Evolutionary conservation across 768 basidiomycete species (phyloP), one percentile per base, ranked within the genome.

Genomic region (Russula vinacea): DNA sequence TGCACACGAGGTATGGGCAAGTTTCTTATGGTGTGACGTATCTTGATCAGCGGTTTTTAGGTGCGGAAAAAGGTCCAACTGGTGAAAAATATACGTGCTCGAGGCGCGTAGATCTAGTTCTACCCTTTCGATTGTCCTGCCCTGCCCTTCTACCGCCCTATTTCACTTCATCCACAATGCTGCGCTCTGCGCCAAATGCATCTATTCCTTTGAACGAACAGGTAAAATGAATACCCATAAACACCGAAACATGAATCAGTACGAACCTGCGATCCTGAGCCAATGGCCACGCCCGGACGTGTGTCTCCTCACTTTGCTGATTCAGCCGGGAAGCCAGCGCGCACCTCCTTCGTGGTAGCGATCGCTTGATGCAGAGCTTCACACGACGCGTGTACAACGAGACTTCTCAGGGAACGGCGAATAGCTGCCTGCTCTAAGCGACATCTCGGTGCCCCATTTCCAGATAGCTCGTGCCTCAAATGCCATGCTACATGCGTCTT

Each of bases 51-150:
- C 65, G 67, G 39, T 64, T 62, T 68, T n/a, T 70, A 93, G 91
- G 90, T 93, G 66, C 84, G 91, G 74, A 84, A 84, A 78, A 92
- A 89, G 77, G 89, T 92, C 42, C 83, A 88, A 71, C 76, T 93
- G 39, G 91, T 92, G 68, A 81, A 83, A 66, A 85, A 85, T 75
- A 92, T 92, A 71, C 86, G 88, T 70, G 82, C 82, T 65, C 84
- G 89, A 67, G 89, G 89, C 70, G 85, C 84, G 71, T 91, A 76
- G 71, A 65, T 76, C 52, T 63, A 51, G 54, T 54, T 55, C 5
- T 65, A 60, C 54, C 50, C 22, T 37, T 39, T 45, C 29, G 37
- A 44, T 24, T 62, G 55, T 42, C 44, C 33, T 66, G 52, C 50
- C 62, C 16, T 58, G 53, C 58, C 58, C 22, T 56, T 51, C 33